phyloP scores from a whole-genome alignment of 352 stramenopile species.

The Globisporangium acanthophoron region DNA sequence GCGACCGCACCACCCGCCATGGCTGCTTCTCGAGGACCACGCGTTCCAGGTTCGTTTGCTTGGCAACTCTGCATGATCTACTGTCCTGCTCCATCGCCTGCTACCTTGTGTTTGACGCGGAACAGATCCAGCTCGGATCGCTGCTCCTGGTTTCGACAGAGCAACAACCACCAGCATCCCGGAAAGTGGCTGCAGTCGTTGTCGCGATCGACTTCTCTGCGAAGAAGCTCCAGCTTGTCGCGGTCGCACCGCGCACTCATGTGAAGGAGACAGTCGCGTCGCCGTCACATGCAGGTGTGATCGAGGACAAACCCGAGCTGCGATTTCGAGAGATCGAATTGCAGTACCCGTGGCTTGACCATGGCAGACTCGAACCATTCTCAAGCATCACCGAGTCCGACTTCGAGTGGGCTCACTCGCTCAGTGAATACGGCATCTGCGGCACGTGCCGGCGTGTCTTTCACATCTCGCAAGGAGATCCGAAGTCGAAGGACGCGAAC shows the following conservation, averaged over 20 bases:
- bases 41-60: conserved; percentile 16
- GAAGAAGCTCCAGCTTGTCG: conserved; percentile 17
- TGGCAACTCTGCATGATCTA: not conserved
- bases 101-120: not conserved
- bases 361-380: conserved; percentile 28
- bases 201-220: conserved; percentile 17
- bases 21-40: conserved; percentile 20
- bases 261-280: not conserved
- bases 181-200: conserved; percentile 8
- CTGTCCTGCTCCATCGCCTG: not conserved
- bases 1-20: conserved; percentile 17
- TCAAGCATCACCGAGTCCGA: conserved; percentile 9
- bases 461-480: conserved; percentile 27
- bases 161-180: too few relatives aligned
- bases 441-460: conserved; percentile 45
- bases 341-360: conserved; percentile 9
- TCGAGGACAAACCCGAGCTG: not conserved
- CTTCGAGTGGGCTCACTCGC: conserved; percentile 3
- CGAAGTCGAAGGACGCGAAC: conserved; percentile 16
- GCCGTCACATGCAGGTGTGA: not conserved
- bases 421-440: conserved; percentile 42
- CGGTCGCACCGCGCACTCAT: conserved; percentile 5
- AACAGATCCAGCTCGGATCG: conserved; percentile 18
- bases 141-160: conserved; percentile 5
- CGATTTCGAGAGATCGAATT: conserved; percentile 26